Evolutionary conservation across 129 eudicot species (phyloP).

Genomic region (Ambrosia artemisiifolia): DNA sequence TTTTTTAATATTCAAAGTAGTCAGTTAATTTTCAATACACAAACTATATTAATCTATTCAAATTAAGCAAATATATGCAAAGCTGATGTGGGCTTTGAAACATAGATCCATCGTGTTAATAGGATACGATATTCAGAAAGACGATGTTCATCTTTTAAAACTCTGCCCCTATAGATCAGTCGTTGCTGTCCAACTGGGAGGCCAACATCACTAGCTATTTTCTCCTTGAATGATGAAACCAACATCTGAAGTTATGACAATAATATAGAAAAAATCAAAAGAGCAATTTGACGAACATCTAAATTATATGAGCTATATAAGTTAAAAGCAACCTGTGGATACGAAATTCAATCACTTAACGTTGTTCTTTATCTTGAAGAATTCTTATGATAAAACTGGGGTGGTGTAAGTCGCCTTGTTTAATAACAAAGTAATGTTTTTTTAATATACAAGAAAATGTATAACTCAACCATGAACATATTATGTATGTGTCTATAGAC

Average conservation of each 20-base stretch:
- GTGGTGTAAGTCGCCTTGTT: too few relatives aligned
- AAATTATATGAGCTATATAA: not conserved
- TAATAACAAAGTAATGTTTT: not conserved
- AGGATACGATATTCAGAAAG: conserved; percentile 97
- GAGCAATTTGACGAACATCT: not conserved
- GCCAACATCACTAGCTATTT: conserved; percentile 67
- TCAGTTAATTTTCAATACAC: not conserved
- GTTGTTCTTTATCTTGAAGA: not conserved
- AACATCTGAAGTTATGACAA: conserved; percentile 49
- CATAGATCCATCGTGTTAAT: not conserved
- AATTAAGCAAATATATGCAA: not conserved
- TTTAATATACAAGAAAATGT: not conserved
- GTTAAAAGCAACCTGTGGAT: not conserved
- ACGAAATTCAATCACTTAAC: not conserved
- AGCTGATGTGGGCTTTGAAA: conserved; percentile 6
- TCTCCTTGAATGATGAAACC: conserved; percentile 81
- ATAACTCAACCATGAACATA: not conserved
- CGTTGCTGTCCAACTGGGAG: conserved; percentile 91
- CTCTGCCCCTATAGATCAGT: conserved; percentile 93
- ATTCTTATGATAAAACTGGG: not conserved
- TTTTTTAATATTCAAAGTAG: not conserved
- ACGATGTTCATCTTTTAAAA: conserved; percentile 77
- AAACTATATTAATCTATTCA: not conserved
- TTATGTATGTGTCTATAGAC: not conserved
- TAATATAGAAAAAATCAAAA: conserved; percentile 4